These are phyloP conservation scores for Sporothrix curviconia DNA, from an alignment of 2,329 filamentous ascomycete species.

Conservation along the genomic window DNA sequence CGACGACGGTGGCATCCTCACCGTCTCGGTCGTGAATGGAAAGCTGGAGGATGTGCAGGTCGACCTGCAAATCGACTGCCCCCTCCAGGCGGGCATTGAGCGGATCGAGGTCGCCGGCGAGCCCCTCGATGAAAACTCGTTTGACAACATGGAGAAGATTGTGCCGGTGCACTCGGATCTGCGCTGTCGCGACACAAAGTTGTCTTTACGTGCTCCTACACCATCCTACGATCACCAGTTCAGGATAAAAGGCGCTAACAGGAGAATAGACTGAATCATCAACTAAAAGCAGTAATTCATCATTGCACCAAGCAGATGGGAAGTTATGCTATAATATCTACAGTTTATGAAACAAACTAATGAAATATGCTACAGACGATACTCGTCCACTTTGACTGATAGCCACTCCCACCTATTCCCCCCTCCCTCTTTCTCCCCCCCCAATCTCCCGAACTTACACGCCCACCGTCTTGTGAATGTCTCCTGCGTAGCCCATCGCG, in stretches of 20 bases:
- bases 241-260: too few species aligned
- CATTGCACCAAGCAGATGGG: too few species aligned
- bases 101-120: constrained; percentile 2
- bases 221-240: constrained; percentile 4
- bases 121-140: not conserved
- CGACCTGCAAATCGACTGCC: not conserved
- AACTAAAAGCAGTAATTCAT: too few species aligned
- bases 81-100: not conserved
- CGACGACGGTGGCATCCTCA: not conserved
- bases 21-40: not conserved
- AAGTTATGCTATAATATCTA: too few species aligned
- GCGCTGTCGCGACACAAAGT: not conserved
- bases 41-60: constrained; percentile 5
- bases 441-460: too few species aligned
- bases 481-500: not conserved
- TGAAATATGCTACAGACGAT: too few species aligned
- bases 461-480: not conserved
- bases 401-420: too few species aligned
- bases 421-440: too few species aligned
- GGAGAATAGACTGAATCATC: too few species aligned
- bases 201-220: constrained; percentile 7
- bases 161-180: not conserved
- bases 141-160: constrained; percentile 6
- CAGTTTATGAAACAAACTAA: too few species aligned
- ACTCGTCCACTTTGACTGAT: too few species aligned